Percentiles rank a stretch among this genome's conserved stretches.
Conservation (phyloP, 192 early-diverging fungal species). For the Coemansia sp. region DNA sequence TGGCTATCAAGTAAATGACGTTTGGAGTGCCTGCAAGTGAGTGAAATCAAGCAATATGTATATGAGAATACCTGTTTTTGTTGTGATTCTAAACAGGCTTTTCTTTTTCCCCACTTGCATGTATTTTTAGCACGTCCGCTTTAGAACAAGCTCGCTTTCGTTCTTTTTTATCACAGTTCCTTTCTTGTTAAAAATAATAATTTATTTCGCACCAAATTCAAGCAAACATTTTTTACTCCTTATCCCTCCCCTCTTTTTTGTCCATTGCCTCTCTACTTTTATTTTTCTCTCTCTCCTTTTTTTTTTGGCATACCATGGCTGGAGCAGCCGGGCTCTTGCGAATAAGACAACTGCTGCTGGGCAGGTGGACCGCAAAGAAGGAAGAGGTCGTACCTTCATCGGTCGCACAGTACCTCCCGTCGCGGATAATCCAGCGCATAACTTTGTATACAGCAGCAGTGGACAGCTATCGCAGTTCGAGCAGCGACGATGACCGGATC, state of each 20-base stretch:
- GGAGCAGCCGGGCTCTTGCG: slow-evolving; percentile 9
- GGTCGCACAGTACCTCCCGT: slow-evolving; percentile 40
- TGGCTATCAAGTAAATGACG: background rate
- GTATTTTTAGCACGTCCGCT: background rate
- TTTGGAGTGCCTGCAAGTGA: background rate
- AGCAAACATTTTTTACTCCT: background rate
- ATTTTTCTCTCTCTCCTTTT: background rate
- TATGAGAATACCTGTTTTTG: background rate
- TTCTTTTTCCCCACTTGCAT: too few relatives aligned
- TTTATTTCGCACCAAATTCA: background rate
- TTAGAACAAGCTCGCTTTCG: background rate
- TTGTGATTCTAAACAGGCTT: background rate
- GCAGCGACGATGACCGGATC: slow-evolving; percentile 27
- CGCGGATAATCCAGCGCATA: slow-evolving; percentile 43
- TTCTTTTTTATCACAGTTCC: background rate
- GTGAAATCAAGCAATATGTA: background rate
- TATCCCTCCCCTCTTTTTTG: background rate
- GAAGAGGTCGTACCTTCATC: background rate
- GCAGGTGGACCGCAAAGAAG: slow-evolving; percentile 10
- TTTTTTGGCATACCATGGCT: slow-evolving; percentile 8
- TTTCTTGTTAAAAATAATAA: too few relatives aligned
- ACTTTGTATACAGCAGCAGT: slow-evolving; percentile 25
- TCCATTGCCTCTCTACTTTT: background rate
- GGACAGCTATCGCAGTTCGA: slow-evolving; percentile 8
- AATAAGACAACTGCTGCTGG: slow-evolving; percentile 11